These are phyloP conservation scores for Dianthus caryophyllus DNA, from an alignment of 148 eudicot species.

Conservation along the genomic window DNA sequence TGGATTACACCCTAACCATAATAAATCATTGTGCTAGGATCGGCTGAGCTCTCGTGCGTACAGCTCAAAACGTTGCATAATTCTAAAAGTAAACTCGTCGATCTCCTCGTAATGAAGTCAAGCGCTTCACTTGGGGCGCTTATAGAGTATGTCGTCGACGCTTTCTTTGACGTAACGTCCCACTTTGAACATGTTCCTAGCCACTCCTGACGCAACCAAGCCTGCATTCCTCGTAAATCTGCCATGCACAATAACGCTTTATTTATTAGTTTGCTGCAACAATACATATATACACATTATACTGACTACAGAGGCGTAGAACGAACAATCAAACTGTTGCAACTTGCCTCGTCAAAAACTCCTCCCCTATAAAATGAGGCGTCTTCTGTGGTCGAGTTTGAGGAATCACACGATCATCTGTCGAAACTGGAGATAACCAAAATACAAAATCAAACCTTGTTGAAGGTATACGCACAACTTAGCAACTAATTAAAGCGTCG, in stretches of 20 bases:
- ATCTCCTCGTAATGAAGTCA: not conserved
- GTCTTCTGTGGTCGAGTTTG: constrained; percentile 55
- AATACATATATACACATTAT: constrained; percentile 1
- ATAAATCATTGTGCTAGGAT: constrained; percentile 13
- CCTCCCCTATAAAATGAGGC: constrained; percentile 47
- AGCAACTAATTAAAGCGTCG: constrained; percentile 9
- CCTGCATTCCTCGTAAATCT: constrained; percentile 78
- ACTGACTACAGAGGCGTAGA: too few relatives aligned
- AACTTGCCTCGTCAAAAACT: constrained; percentile 70
- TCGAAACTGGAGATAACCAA: too few relatives aligned
- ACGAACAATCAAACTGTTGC: not conserved
- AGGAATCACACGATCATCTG: constrained; percentile 49
- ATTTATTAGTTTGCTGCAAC: constrained; percentile 11
- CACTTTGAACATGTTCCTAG: constrained; percentile 64
- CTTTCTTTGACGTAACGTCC: constrained; percentile 67
- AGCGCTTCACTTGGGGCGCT: constrained; percentile 61
- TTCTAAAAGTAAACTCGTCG: not conserved
- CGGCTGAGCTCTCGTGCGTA: constrained; percentile 10
- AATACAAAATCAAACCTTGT: not conserved
- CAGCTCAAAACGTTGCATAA: constrained; percentile 14
- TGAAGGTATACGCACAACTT: too few relatives aligned
- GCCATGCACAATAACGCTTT: constrained; percentile 16
- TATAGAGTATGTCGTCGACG: constrained; percentile 66
- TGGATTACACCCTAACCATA: constrained; percentile 8
- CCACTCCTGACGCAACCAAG: constrained; percentile 82